Evolutionary conservation across 345 rosid genomes (phyloP), one percentile per base, ranked within the genome.

Genomic region (Murraya koenigii): DNA sequence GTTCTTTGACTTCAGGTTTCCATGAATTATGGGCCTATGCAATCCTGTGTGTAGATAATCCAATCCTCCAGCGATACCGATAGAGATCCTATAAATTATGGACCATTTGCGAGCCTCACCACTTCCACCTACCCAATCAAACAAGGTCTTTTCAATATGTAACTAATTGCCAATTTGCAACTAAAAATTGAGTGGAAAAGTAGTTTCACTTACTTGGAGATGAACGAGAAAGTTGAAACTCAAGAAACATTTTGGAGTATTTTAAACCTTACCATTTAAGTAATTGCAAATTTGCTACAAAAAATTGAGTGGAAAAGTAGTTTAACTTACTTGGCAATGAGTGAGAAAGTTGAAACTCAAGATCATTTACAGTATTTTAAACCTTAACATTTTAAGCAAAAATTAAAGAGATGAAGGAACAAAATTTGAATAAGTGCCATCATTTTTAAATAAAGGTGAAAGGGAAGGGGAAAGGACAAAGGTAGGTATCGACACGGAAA

Each of bases 1-100:
- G 76, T 95, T 95, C 80, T 93, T 93, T 2, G 97, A 89, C 86
- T 93, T 93, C 13, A 95, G 82, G 81, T 95, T 93, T 56, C 97
- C 98, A 56, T 95, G 97, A 82, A 90, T 76, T 9, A 92, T 5
- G 4, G 91, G 90, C 75, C 81, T 90, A 49, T 81, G 88, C 38
- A 89, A 82, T 78, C 90, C 92, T 26, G 90, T 84, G 61, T 93
- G 97, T 23, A 95, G 97, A 86, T 93, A 85, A 79, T 90, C 90
- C 80, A 95, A 77, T 52, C 92, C 99, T 83, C 68, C 88, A 55
- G 93, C 88, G 83, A 93, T 84, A 64, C 91, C 95, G 41, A 79
- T 68, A 6, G 93, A 87, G 72, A 93, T 92, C 61, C 80, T 81
- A 49, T 83, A 72, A 56, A 95, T 85, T 80, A 85, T 75, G 38